These are phyloP conservation scores for Purpureocillium takamizusanense DNA, from an alignment of 2,329 filamentous ascomycete species.

Conservation along the genomic window DNA sequence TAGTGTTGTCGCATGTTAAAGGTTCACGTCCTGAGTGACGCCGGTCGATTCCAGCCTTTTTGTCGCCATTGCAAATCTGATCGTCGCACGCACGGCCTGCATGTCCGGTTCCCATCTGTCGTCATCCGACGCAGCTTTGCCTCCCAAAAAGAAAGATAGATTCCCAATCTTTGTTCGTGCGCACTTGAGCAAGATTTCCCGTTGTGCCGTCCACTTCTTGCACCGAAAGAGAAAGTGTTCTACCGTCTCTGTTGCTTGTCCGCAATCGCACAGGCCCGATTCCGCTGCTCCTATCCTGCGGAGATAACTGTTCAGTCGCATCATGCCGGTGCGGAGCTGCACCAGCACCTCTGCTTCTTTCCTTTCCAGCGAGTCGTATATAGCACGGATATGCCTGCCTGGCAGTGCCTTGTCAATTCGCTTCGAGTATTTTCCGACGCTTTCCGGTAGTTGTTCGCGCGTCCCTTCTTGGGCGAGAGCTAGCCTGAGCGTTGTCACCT, in stretches of 20 bases:
- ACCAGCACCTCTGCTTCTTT: conserved; percentile 3
- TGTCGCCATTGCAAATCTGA: conserved; percentile 6
- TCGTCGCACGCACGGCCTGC: conserved; percentile 3
- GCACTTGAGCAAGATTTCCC: conserved; percentile 1
- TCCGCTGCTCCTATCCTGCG: conserved; percentile 4
- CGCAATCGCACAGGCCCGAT: conserved; percentile 3
- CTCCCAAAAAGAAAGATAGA: conserved; percentile 6
- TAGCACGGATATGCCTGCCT: conserved; percentile 2
- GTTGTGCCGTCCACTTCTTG: conserved; percentile 1
- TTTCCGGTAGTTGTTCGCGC: conserved; percentile 2
- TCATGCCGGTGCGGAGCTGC: conserved; percentile 5
- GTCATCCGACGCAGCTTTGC: conserved; percentile 3
- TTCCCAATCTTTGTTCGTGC: conserved; percentile 3
- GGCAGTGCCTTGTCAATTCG: conserved; percentile 5
- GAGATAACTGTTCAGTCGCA: conserved; percentile 3
- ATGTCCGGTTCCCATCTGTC: conserved; percentile 4
- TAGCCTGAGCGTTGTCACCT: background rate
- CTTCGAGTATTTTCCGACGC: conserved; percentile 5
- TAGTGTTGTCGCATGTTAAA: background rate
- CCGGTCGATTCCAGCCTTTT: conserved; percentile 2
- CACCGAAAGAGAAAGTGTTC: conserved; percentile 5
- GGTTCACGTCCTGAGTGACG: background rate
- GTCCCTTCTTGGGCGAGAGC: background rate
- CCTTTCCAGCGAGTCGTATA: conserved; percentile 3
- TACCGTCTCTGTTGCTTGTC: conserved; percentile 3